phyloP scores from a whole-genome alignment of 495 filamentous ascomycete species.

The Penicillium waksmanii region DNA sequence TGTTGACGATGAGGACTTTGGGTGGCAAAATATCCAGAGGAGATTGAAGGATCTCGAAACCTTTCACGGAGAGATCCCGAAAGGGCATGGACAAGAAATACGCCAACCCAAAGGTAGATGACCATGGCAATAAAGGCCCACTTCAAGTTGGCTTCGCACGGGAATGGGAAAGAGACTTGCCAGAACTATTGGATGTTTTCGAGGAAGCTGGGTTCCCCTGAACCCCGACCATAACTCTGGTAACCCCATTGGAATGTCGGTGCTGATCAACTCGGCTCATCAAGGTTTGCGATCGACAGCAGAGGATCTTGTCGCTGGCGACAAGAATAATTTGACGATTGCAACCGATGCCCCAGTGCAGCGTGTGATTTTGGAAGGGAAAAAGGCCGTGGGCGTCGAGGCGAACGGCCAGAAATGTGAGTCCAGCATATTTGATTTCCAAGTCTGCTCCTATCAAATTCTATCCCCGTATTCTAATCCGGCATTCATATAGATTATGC shows the following conservation, averaged over 20 bases:
- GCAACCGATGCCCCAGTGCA: conserved; percentile 48
- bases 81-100: conserved; percentile 38
- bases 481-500: conserved; percentile 13
- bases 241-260: conserved; percentile 57
- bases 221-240: conserved; percentile 61
- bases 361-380: conserved; percentile 53
- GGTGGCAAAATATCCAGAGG: conserved; percentile 45
- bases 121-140: conserved; percentile 53
- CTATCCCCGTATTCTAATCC: neutral
- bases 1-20: conserved; percentile 42
- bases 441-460: neutral
- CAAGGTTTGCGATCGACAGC: conserved; percentile 54
- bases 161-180: conserved; percentile 51
- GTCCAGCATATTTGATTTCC: neutral
- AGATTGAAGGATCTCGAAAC: conserved; percentile 53
- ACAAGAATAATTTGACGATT: conserved; percentile 52
- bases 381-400: conserved; percentile 52
- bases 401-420: conserved; percentile 34
- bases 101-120: conserved; percentile 21
- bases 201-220: conserved; percentile 45
- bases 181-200: conserved; percentile 39
- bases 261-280: conserved; percentile 47
- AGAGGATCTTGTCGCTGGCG: conserved; percentile 41
- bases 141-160: conserved; percentile 47
- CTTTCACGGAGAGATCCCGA: conserved; percentile 48